phyloP scores from a whole-genome alignment of 805 yeast genomes.

The Maudiozyma saulgeensis region DNA sequence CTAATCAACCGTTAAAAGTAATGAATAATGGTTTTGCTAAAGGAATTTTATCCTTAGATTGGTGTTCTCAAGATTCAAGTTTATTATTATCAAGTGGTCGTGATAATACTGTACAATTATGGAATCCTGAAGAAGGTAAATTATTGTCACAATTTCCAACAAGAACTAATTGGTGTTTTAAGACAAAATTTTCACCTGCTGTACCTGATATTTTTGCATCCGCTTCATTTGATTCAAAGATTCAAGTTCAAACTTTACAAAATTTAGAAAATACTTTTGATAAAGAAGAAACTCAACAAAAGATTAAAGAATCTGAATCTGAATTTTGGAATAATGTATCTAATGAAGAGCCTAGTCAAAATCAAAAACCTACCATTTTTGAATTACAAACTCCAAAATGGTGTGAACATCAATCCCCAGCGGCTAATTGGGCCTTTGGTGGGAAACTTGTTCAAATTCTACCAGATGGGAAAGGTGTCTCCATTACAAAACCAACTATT shows the following conservation, averaged over 20 bases:
- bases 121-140: constrained; percentile 78
- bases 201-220: constrained; percentile 86
- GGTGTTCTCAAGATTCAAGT: constrained; percentile 79
- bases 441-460: constrained; percentile 65
- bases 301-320: constrained; percentile 39
- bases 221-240: constrained; percentile 79
- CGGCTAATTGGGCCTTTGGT: constrained; percentile 79
- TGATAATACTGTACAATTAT: constrained; percentile 76
- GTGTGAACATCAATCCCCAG: constrained; percentile 67
- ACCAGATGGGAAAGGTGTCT: constrained; percentile 34
- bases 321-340: constrained; percentile 83
- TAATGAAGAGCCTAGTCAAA: constrained; percentile 56
- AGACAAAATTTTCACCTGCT: constrained; percentile 76
- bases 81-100: constrained; percentile 84
- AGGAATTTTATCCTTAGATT: constrained; percentile 84
- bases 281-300: constrained; percentile 22
- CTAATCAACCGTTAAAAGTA: constrained; percentile 77
- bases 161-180: constrained; percentile 88
- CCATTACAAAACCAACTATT: constrained; percentile 31
- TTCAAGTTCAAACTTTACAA: constrained; percentile 76
- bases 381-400: constrained; percentile 78
- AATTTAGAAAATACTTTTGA: constrained; percentile 35
- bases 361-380: constrained; percentile 60
- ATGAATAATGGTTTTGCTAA: constrained; percentile 64
- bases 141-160: constrained; percentile 83